A percentile compares a stretch with the other conserved stretches of the same genome.
Evolutionary conservation across 1,284 basidiomycete genomes (phyloP).

Genomic region (Sphagnurus paluster): DNA sequence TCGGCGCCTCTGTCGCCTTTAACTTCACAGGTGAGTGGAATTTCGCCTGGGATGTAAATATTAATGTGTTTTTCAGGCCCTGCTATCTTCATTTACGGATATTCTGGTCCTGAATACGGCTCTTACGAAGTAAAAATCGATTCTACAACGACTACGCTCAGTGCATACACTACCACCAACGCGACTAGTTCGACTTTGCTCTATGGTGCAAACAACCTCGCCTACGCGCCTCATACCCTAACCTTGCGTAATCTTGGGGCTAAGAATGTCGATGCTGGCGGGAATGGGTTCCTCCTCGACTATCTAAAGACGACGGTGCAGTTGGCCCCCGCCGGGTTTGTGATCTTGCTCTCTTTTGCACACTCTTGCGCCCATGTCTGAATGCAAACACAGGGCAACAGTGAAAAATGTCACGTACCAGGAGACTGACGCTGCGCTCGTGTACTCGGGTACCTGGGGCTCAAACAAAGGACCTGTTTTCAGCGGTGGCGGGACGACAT

Average conservation of each 20-base stretch:
- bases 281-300: slow-evolving; percentile 37
- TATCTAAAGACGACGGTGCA: slow-evolving; percentile 38
- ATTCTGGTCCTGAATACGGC: slow-evolving; percentile 37
- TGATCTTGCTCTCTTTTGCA: not conserved
- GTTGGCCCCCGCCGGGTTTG: slow-evolving; percentile 35
- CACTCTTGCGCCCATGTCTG: not conserved
- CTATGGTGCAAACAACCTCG: slow-evolving; percentile 32
- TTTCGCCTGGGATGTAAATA: not conserved
- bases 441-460: slow-evolving; percentile 37
- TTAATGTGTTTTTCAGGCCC: slow-evolving; percentile 28
- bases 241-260: slow-evolving; percentile 38
- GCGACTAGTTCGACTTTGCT: slow-evolving; percentile 32
- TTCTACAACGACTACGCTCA: slow-evolving; percentile 24
- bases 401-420: slow-evolving; percentile 38
- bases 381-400: slow-evolving; percentile 35
- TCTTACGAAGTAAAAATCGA: slow-evolving; percentile 39
- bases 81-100: slow-evolving; percentile 39
- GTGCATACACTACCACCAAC: slow-evolving; percentile 28
- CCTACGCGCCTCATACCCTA: slow-evolving; percentile 36
- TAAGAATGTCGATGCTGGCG: slow-evolving; percentile 30
- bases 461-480: slow-evolving; percentile 40
- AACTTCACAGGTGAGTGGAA: slow-evolving; percentile 38
- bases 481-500: slow-evolving; percentile 42
- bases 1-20: slow-evolving; percentile 33
- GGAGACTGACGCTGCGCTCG: slow-evolving; percentile 36